Base-by-base conservation (phyloP, 2,329 filamentous ascomycete genomes). In the Penicillium sclerotiorum region DNA sequence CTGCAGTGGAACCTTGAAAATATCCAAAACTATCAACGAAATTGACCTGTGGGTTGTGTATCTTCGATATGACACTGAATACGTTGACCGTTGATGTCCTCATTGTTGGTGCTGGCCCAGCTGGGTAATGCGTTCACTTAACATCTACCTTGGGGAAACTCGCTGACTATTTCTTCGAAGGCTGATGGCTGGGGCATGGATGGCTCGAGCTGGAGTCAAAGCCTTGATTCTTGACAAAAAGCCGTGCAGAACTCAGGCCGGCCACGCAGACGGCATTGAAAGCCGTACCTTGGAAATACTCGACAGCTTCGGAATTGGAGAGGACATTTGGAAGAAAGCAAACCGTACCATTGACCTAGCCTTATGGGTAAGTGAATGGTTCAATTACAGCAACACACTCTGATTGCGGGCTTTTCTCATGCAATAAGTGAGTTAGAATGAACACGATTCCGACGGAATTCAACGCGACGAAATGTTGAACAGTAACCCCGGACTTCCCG, bases 241-340 rank as follows among this genome's bases (percentile, higher is more conserved):
- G 20, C 9, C 22, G 2, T 22, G 41, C 3, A 53, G 45, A 11
- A 62, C 59, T 2, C 25, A 56, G n/a, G 62, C 63, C 11, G 67
- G 70, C 1, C 75, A 79, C 56, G 77, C 77, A 1, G 77, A 80
- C 57, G 81, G 81, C 2, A 69, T 86, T 3, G 83, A 88, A 66
- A 82, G 79, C 52, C 82, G 86, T 1, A 87, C 83, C 0, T 73
- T 89, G 2, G 85, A 90, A 66, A 87, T 90, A n/a, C 81, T 89
- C 44, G 84, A 90, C 57, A 84, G 81, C 48, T 86, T 90, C 56
- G 86, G 84, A 0, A 80, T 90, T 49, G 83, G 38, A 2, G 46
- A 60, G 38, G 13, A 56, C 43, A 30, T 45, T 1, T 20, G 27
- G 2, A 52, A 58, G 22, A n/a, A 51, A 13, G 12, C 38, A 1